phyloP scores from a whole-genome alignment of 768 basidiomycete species.

The Crepidotus variabilis region DNA sequence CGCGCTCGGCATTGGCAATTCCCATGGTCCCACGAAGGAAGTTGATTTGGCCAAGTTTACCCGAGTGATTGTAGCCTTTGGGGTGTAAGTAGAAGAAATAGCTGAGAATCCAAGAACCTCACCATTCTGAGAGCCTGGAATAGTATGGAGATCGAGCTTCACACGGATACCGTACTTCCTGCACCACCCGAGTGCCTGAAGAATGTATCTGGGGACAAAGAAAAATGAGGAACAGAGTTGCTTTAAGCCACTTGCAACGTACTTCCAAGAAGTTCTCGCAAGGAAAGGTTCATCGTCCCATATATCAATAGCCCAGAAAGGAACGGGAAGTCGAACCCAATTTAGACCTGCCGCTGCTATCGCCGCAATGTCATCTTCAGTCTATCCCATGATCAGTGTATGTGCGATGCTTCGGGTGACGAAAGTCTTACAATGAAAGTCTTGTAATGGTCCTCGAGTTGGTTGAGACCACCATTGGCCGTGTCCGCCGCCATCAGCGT shows the following conservation, averaged over 20 bases:
- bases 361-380: constrained; percentile 85
- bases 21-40: constrained; percentile 80
- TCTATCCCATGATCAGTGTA: constrained; percentile 48
- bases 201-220: constrained; percentile 54
- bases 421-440: constrained; percentile 70
- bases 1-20: constrained; percentile 78
- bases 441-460: constrained; percentile 76
- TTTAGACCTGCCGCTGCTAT: constrained; percentile 89
- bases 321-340: constrained; percentile 80
- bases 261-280: constrained; percentile 72
- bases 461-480: constrained; percentile 42
- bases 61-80: constrained; percentile 57
- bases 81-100: background rate
- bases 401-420: constrained; percentile 36
- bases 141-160: constrained; percentile 73
- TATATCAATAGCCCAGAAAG: constrained; percentile 79
- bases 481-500: constrained; percentile 57
- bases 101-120: constrained; percentile 1
- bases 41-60: constrained; percentile 58
- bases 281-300: constrained; percentile 80
- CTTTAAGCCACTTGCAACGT: constrained; percentile 16
- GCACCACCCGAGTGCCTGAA: constrained; percentile 73
- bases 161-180: constrained; percentile 84
- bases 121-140: constrained; percentile 79
- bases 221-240: background rate